A percentile compares a stretch with the other conserved stretches of the same genome.
Evolutionary conservation across 2,329 filamentous ascomycete genomes (phyloP).

Genomic region (Aureobasidium sp.): DNA sequence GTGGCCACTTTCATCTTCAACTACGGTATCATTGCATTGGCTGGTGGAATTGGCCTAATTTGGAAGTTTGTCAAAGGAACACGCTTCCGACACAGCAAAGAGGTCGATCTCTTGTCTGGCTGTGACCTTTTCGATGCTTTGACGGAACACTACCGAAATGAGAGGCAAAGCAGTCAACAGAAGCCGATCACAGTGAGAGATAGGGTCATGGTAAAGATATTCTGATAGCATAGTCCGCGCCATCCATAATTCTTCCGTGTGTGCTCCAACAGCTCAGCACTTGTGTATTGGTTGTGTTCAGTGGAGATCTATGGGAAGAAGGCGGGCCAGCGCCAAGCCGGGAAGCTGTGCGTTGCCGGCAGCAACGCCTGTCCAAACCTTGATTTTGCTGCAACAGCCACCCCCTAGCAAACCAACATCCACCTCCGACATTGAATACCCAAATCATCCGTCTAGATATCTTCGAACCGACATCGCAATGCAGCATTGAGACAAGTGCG

Average conservation of each 20-base stretch:
- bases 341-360: neutral
- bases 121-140: conserved; percentile 1
- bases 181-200: neutral
- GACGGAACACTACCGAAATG: neutral
- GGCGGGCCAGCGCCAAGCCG: neutral
- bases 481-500: conserved; percentile 2
- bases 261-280: too few relatives aligned
- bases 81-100: conserved; percentile 45
- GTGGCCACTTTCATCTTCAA: conserved; percentile 38
- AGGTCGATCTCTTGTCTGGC: conserved; percentile 45
- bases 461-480: neutral
- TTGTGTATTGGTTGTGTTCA: too few relatives aligned
- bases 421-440: neutral
- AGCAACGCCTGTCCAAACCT: neutral
- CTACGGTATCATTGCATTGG: conserved; percentile 41
- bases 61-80: conserved; percentile 61
- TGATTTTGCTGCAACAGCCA: conserved; percentile 9
- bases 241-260: neutral
- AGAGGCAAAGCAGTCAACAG: too few relatives aligned
- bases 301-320: neutral
- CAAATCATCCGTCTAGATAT: neutral
- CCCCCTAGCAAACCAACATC: conserved; percentile 4
- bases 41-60: conserved; percentile 22
- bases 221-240: neutral
- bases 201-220: neutral